Percentiles rank a stretch among this genome's conserved stretches.
These are phyloP conservation scores for Amanita jacksonii DNA, from an alignment of 768 basidiomycete genomes.

Conservation along the genomic window DNA sequence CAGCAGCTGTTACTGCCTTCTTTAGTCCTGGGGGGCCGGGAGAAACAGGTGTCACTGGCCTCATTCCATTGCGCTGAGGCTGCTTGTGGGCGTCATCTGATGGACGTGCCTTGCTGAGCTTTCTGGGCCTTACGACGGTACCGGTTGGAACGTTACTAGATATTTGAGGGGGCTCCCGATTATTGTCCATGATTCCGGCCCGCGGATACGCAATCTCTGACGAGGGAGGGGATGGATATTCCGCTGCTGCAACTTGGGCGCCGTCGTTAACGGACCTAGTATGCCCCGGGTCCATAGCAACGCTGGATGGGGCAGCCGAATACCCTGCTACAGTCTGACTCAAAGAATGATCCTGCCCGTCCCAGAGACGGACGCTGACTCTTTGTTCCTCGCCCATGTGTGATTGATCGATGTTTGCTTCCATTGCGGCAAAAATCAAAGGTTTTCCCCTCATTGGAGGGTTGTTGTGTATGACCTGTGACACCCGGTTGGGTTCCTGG, in stretches of 20 bases:
- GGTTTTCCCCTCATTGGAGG: conserved; percentile 36
- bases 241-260: conserved; percentile 1
- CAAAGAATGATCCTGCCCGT: conserved; percentile 6
- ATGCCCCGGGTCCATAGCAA: neutral
- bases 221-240: conserved; percentile 13
- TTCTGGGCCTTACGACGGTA: conserved; percentile 16
- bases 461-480: conserved; percentile 9
- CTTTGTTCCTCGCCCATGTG: conserved; percentile 5
- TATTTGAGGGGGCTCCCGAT: neutral
- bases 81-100: conserved; percentile 9
- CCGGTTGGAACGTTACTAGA: conserved; percentile 6
- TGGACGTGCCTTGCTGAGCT: conserved; percentile 22
- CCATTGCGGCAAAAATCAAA: conserved; percentile 55
- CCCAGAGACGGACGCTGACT: conserved; percentile 8
- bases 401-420: conserved; percentile 12
- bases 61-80: conserved; percentile 12
- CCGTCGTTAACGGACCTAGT: neutral
- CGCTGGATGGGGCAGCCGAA: neutral
- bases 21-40: neutral
- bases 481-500: conserved; percentile 17
- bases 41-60: conserved; percentile 7
- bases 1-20: neutral
- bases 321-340: neutral
- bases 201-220: conserved; percentile 9
- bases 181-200: conserved; percentile 4